phyloP scores from a whole-genome alignment of 1,284 basidiomycete genomes.

The Ustilago sp. region DNA sequence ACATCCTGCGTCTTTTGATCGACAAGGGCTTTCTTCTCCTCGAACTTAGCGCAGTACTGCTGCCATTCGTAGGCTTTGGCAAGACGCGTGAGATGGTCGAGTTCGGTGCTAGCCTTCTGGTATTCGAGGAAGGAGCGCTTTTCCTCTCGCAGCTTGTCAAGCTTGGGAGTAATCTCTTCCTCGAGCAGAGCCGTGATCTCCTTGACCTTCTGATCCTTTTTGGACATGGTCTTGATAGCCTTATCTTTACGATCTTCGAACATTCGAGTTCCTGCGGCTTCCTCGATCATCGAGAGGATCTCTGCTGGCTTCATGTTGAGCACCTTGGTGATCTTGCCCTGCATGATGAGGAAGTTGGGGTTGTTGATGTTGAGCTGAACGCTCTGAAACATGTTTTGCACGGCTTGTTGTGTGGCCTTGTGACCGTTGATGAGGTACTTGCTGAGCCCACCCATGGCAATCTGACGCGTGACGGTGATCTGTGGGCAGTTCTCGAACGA shows the following conservation, averaged over 20 bases:
- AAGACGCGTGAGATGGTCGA: slow-evolving; percentile 87
- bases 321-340: slow-evolving; percentile 82
- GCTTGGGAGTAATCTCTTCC: slow-evolving; percentile 94
- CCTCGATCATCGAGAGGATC: slow-evolving; percentile 98
- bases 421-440: slow-evolving; percentile 98
- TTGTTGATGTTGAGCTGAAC: slow-evolving; percentile 99
- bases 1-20: slow-evolving; percentile 65
- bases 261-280: slow-evolving; percentile 98
- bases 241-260: slow-evolving; percentile 99
- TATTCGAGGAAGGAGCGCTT: slow-evolving; percentile 90
- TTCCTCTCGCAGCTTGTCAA: slow-evolving; percentile 89
- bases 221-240: slow-evolving; percentile 94
- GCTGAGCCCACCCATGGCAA: slow-evolving; percentile 93
- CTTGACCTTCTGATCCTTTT: slow-evolving; percentile 96
- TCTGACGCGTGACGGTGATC: slow-evolving; percentile 96
- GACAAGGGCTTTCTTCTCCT: slow-evolving; percentile 70
- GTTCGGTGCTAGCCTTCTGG: slow-evolving; percentile 87
- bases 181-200: slow-evolving; percentile 77
- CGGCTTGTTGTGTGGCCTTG: slow-evolving; percentile 86
- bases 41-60: slow-evolving; percentile 63
- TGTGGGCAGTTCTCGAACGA: slow-evolving; percentile 86
- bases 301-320: slow-evolving; percentile 99
- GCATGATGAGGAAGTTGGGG: slow-evolving; percentile 99
- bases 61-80: slow-evolving; percentile 92
- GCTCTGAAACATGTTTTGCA: slow-evolving; percentile 94